Percentiles rank a stretch among this genome's conserved stretches.
Evolutionary conservation across 2,329 filamentous ascomycete species (phyloP).

Genomic region (Aspergillus novoparasiticus): DNA sequence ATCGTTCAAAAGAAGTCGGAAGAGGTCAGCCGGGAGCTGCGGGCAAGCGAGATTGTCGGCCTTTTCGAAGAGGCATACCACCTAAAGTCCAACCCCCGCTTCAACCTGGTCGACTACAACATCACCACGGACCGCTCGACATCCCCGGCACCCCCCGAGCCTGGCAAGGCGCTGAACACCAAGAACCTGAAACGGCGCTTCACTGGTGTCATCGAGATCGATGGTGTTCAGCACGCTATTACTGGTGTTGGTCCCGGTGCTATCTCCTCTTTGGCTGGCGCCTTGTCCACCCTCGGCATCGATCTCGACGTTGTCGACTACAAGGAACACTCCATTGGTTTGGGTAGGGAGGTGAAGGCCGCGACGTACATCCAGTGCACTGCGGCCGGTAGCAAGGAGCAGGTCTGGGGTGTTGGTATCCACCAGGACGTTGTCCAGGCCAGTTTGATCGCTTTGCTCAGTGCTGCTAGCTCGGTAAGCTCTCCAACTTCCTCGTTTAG

Average conservation of each 20-base stretch:
- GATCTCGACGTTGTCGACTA: slow-evolving; percentile 91
- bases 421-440: slow-evolving; percentile 92
- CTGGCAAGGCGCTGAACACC: slow-evolving; percentile 74
- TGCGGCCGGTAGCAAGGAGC: slow-evolving; percentile 63
- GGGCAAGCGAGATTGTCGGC: slow-evolving; percentile 77
- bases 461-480: slow-evolving; percentile 81
- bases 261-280: slow-evolving; percentile 83
- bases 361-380: slow-evolving; percentile 93
- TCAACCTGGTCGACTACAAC: slow-evolving; percentile 86
- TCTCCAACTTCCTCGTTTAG: background rate
- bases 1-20: slow-evolving; percentile 85
- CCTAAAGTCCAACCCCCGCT: slow-evolving; percentile 78
- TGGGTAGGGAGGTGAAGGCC: slow-evolving; percentile 82
- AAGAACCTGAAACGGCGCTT: slow-evolving; percentile 80
- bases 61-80: slow-evolving; percentile 91
- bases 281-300: slow-evolving; percentile 75
- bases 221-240: slow-evolving; percentile 76
- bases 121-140: slow-evolving; percentile 81
- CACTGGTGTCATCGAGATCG: slow-evolving; percentile 79
- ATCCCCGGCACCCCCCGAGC: slow-evolving; percentile 69
- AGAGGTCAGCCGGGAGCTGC: slow-evolving; percentile 77
- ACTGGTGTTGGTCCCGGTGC: slow-evolving; percentile 84
- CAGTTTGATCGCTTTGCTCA: slow-evolving; percentile 81
- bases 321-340: slow-evolving; percentile 91
- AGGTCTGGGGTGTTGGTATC: slow-evolving; percentile 55